Base-by-base conservation (phyloP, 768 basidiomycete species). In the Phanerodontia chrysosporium region DNA sequence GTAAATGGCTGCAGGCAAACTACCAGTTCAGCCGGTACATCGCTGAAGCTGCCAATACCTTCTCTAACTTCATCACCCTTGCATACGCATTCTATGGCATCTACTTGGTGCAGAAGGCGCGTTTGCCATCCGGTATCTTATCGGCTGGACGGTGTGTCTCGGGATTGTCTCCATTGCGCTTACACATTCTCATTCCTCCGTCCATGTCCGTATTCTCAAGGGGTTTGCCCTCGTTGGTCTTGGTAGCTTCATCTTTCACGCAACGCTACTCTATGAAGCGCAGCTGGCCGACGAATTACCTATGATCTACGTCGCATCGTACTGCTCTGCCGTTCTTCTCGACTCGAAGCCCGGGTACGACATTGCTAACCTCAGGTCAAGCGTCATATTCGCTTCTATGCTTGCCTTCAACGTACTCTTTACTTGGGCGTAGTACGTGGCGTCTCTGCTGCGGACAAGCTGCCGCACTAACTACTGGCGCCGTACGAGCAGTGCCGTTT, bases 231-330 rank as follows among this genome's bases (percentile, higher is more conserved):
- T 89, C 21, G 83, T 92, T 45, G 90, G 88, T n/a, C 60, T 89
- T 13, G 90, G 90, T 21, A 89, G 87, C 67, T 84, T 86, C 65
- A 81, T 84, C 49, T 93, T 93, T 69, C 90, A 93, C 63, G 86
- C 87, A 12, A 90, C 87, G 1, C 75, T 93, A 29, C 75, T 82
- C 39, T 93, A 84, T 70, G 80, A 84, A 62, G 89, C 89, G 10
- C 90, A 93, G 66, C 80, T 90, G 55, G 85, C 87, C 35, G 90
- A 93, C 65, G 90, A 93, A 67, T 75, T 93, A 9, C 90, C 89
- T 1, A 92, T 92, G 90, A 81, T 90, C 57, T 90, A 86, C 67
- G 82, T 86, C 55, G 80, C 81, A 5, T 82, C 82, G 42, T 83
- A 84, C 72, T 78, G 81, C 63, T 70, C 83, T 21, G 86, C 80